phyloP scores from a whole-genome alignment of 164 flowering plant genomes.

The Amborella trichopoda region DNA sequence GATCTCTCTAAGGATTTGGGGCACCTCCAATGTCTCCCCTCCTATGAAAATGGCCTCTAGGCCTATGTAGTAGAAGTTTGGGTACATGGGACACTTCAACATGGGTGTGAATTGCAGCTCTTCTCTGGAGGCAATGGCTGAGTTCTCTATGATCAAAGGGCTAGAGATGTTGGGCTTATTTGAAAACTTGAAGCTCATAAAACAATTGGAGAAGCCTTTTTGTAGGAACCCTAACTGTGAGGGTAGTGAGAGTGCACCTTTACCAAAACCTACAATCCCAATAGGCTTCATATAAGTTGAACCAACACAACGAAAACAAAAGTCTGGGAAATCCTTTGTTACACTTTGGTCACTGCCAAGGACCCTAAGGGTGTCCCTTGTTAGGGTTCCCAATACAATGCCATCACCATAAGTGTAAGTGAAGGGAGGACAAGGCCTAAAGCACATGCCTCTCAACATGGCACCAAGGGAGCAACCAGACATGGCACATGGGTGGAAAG shows the following conservation, averaged over 20 bases:
- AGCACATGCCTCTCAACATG: constrained; percentile 33
- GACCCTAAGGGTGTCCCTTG: constrained; percentile 39
- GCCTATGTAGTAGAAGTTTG: constrained; percentile 54
- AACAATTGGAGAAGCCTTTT: constrained; percentile 70
- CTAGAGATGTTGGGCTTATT: constrained; percentile 60
- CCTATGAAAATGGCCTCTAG: constrained; percentile 39
- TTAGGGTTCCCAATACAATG: constrained; percentile 34
- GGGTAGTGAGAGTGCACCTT: constrained; percentile 52
- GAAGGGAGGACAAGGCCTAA: constrained; percentile 67
- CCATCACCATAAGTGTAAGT: constrained; percentile 67
- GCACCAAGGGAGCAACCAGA: constrained; percentile 52
- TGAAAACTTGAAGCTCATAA: constrained; percentile 56
- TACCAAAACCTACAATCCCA: constrained; percentile 71
- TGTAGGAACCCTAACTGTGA: constrained; percentile 62
- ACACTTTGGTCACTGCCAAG: constrained; percentile 20
- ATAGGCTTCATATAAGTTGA: constrained; percentile 60
- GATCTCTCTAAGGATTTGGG: constrained; percentile 31
- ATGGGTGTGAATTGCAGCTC: constrained; percentile 50
- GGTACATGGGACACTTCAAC: constrained; percentile 41
- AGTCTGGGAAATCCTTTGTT: constrained; percentile 27
- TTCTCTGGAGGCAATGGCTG: constrained; percentile 37
- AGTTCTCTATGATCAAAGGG: constrained; percentile 50
- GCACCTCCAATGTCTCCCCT: constrained; percentile 12
- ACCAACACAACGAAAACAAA: constrained; percentile 58
- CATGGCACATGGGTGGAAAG: constrained; percentile 39